Evolutionary conservation across 2,329 filamentous ascomycete genomes (phyloP).

Genomic region (Raffaelea albimanens): DNA sequence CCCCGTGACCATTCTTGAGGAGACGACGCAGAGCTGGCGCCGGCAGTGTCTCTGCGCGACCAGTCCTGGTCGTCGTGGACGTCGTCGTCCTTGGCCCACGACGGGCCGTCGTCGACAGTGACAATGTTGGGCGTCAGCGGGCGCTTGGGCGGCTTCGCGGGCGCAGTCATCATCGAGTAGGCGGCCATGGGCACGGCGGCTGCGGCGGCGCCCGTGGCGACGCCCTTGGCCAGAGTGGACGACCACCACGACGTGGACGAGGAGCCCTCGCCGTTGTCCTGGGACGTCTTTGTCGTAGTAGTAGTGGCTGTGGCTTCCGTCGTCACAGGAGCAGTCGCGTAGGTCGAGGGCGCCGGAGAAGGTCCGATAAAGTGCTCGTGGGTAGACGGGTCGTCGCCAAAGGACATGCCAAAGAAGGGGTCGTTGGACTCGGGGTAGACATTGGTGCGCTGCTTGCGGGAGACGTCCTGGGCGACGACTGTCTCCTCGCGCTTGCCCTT

Average conservation of each 20-base stretch:
- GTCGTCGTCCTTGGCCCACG: slow-evolving; percentile 10
- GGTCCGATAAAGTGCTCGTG: too few species aligned
- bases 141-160: slow-evolving; percentile 23
- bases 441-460: too few species aligned
- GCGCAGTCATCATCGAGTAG: not conserved
- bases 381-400: too few species aligned
- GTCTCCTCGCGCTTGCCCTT: not conserved
- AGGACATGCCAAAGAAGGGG: too few species aligned
- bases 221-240: not conserved
- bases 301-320: not conserved
- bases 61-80: not conserved
- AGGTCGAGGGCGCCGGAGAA: too few species aligned
- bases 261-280: too few species aligned
- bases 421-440: too few species aligned
- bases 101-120: slow-evolving; percentile 12
- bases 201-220: not conserved
- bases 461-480: too few species aligned
- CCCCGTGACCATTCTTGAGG: too few species aligned
- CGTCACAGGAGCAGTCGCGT: not conserved
- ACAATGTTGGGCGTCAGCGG: slow-evolving; percentile 28
- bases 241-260: too few species aligned
- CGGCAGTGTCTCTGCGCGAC: not conserved
- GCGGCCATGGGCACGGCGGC: not conserved
- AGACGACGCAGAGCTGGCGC: too few species aligned
- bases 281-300: not conserved